Conservation (phyloP, 495 filamentous ascomycete species). For the Aspergillus bertholletiae region DNA sequence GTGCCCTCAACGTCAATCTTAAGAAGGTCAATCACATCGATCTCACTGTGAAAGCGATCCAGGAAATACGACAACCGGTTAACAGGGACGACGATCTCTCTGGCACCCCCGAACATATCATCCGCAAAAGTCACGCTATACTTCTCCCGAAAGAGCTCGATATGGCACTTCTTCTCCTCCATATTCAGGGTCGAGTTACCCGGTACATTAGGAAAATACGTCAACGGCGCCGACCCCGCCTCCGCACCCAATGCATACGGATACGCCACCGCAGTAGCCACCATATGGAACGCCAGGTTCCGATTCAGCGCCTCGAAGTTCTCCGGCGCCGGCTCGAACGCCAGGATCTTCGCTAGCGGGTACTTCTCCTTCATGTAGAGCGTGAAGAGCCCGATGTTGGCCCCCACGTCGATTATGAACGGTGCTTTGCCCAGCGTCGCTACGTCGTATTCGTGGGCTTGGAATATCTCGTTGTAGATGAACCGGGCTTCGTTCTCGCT, state of each 20-base stretch:
- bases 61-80: not conserved
- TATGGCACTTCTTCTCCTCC: not conserved
- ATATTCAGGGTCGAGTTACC: not conserved
- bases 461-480: not conserved
- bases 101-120: not conserved
- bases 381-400: constrained; percentile 23
- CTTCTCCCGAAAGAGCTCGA: not conserved
- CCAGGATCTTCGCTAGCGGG: constrained; percentile 17
- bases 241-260: not conserved
- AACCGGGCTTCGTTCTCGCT: not conserved
- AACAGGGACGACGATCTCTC: not conserved
- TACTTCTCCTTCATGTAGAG: constrained; percentile 25
- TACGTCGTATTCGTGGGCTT: not conserved
- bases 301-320: constrained; percentile 15
- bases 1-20: constrained; percentile 3
- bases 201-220: not conserved
- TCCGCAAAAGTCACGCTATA: not conserved
- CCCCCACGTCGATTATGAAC: constrained; percentile 23
- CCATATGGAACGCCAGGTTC: constrained; percentile 11
- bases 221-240: not conserved
- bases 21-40: not conserved
- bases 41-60: not conserved
- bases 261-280: not conserved
- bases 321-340: constrained; percentile 26
- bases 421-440: constrained; percentile 8